These are phyloP conservation scores for Rubroboletus pulcherrimus DNA, from an alignment of 768 basidiomycete genomes.

Conservation along the genomic window DNA sequence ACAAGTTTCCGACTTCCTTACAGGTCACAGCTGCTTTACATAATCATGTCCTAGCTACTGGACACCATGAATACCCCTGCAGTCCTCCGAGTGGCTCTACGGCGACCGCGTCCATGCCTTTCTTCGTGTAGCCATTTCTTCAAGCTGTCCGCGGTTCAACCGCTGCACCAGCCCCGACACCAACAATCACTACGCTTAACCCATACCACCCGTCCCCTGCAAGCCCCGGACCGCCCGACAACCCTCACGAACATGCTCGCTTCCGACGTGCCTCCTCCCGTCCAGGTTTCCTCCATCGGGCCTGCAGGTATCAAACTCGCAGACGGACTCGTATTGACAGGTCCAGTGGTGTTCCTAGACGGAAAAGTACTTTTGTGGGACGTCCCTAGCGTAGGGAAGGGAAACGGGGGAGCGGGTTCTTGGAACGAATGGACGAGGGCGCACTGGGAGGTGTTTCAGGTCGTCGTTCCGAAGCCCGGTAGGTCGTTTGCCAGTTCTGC, in stretches of 20 bases:
- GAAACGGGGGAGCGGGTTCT: constrained; percentile 20
- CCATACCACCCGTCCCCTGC: constrained; percentile 12
- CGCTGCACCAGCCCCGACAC: not conserved
- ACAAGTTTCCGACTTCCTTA: not conserved
- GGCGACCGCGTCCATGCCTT: not conserved
- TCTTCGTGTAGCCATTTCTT: not conserved
- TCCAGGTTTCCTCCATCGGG: constrained; percentile 67
- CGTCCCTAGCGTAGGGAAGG: constrained; percentile 40
- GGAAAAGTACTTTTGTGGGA: constrained; percentile 92
- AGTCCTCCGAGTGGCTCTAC: constrained; percentile 3
- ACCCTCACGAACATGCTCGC: constrained; percentile 69
- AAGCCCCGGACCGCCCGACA: constrained; percentile 23
- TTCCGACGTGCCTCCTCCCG: constrained; percentile 61
- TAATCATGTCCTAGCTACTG: not conserved
- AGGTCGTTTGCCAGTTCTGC: not conserved
- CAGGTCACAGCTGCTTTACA: not conserved
- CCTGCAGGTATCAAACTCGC: constrained; percentile 60
- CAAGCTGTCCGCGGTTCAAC: not conserved
- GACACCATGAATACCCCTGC: not conserved
- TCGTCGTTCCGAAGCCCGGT: constrained; percentile 86
- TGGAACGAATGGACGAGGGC: constrained; percentile 73
- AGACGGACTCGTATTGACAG: constrained; percentile 77
- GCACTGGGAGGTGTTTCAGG: constrained; percentile 77
- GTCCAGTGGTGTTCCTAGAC: constrained; percentile 79
- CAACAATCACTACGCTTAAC: constrained; percentile 4